Evolutionary conservation across 1,139 yeast species (phyloP).

Genomic region (Scheffersomyces segobiensis): DNA sequence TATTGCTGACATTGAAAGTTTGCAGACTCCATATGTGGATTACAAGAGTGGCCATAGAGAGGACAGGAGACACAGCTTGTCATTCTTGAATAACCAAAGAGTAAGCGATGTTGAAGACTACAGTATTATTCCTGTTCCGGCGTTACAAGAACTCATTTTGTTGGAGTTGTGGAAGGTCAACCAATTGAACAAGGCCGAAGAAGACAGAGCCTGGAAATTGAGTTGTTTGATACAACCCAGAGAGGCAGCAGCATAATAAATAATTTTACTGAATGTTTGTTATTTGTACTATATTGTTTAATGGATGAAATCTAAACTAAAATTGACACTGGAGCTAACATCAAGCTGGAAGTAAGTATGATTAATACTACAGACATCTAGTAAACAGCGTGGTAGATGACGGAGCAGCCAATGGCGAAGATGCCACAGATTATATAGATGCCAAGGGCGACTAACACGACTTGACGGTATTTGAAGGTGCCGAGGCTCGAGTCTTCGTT

Average conservation of each 20-base stretch:
- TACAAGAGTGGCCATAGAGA: constrained; percentile 10
- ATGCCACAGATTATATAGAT: not conserved
- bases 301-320: not conserved
- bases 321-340: no score
- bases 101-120: constrained; percentile 26
- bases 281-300: not conserved
- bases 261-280: not conserved
- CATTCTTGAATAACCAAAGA: constrained; percentile 13
- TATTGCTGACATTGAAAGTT: constrained; percentile 73
- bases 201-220: constrained; percentile 71
- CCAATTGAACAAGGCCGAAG: constrained; percentile 58
- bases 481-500: not conserved
- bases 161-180: constrained; percentile 71
- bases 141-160: constrained; percentile 63
- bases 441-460: not conserved
- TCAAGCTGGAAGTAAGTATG: not conserved
- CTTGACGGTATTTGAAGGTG: not conserved
- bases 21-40: constrained; percentile 62
- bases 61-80: constrained; percentile 21
- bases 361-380: not conserved
- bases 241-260: constrained; percentile 19
- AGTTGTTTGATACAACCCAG: constrained; percentile 58
- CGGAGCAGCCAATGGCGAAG: not conserved
- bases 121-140: constrained; percentile 41
- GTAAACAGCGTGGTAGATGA: not conserved